Base-by-base conservation (phyloP, 345 rosid genomes). In the Chamaenerion angustifolium region DNA sequence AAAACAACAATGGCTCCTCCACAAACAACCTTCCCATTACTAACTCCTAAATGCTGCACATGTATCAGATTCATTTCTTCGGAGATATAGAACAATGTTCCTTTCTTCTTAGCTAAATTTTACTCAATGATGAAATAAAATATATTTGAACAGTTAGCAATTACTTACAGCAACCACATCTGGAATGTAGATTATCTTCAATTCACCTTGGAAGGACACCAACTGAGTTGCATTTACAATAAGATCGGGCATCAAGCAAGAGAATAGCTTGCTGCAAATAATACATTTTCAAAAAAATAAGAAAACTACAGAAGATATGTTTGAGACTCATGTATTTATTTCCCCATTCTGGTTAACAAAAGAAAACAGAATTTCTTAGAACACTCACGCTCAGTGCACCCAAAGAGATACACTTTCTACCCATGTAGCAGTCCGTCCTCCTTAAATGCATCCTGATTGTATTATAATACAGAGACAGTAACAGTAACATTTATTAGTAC, bases 131-230 rank as follows among this genome's bases (percentile, higher is more conserved):
- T 31, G 37, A 31, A 31, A 1, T 31, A 31, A 31, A 31, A 8
- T 7, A 7, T 3, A 31, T 0, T 7, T 31, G 37, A 1, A 31
- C 37, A 56, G 18, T 27, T 12, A 27, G 42, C 10, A 11, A 16
- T 18, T 56, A 75, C 95, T 84, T 80, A 92, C 99, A 23, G 82
- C 99, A 51, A 92, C 94, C 50, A 88, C 77, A 15, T 67, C 80
- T 50, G 99, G 96, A 57, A 92, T 75, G 63, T 64, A 64, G 42
- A 71, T 60, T 48, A 92, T 47, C 67, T 72, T 76, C 63, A 68
- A 66, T 40, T 52, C 58, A 40, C 68, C 86, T 54, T 79, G 70
- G 65, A 42, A 65, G 6, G 84, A 72, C 16, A 87, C 95, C 79
- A 84, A 45, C 61, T 92, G 99, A 64, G 99, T 96, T 92, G 96